A percentile compares a stretch with the other conserved stretches of the same genome.
Evolutionary conservation across 1,284 basidiomycete species (phyloP).

Genomic region (Pseudozyma thailandica): DNA sequence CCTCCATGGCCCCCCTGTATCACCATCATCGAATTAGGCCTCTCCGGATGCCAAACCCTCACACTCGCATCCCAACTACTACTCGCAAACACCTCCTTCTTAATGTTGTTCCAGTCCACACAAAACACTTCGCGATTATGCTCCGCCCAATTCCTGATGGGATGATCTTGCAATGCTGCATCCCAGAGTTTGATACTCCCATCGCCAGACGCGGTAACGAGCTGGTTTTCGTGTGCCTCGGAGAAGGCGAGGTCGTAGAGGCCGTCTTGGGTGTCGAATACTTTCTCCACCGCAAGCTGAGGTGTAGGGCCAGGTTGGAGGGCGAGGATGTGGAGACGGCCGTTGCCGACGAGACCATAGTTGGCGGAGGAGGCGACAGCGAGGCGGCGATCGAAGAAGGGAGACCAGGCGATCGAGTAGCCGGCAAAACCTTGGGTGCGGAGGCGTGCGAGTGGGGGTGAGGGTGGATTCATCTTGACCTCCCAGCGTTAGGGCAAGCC

Average conservation of each 20-base stretch:
- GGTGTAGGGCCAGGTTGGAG: constrained; percentile 10
- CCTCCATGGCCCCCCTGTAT: constrained; percentile 82
- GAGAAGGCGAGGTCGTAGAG: constrained; percentile 93
- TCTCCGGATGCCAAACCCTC: constrained; percentile 88
- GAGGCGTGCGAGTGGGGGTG: constrained; percentile 36
- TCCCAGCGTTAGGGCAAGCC: no score
- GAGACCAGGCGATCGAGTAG: constrained; percentile 88
- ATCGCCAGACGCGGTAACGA: constrained; percentile 88
- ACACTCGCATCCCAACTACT: constrained; percentile 88
- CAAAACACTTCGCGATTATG: constrained; percentile 91
- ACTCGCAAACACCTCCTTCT: constrained; percentile 88
- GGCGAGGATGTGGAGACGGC: constrained; percentile 68
- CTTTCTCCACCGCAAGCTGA: constrained; percentile 37
- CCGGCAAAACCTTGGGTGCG: constrained; percentile 77
- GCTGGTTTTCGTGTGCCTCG: constrained; percentile 92
- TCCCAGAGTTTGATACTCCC: constrained; percentile 94
- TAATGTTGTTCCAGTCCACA: constrained; percentile 96
- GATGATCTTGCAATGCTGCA: constrained; percentile 84
- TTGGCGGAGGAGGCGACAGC: constrained; percentile 92
- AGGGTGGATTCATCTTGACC: constrained; percentile 23
- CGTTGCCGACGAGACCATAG: constrained; percentile 94
- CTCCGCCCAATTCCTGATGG: constrained; percentile 91
- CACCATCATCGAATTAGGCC: constrained; percentile 79
- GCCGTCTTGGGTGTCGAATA: constrained; percentile 90
- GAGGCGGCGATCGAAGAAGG: constrained; percentile 83